These are phyloP conservation scores for Cladorrhinum sp. DNA, from an alignment of 2,329 filamentous ascomycete species.

Conservation along the genomic window DNA sequence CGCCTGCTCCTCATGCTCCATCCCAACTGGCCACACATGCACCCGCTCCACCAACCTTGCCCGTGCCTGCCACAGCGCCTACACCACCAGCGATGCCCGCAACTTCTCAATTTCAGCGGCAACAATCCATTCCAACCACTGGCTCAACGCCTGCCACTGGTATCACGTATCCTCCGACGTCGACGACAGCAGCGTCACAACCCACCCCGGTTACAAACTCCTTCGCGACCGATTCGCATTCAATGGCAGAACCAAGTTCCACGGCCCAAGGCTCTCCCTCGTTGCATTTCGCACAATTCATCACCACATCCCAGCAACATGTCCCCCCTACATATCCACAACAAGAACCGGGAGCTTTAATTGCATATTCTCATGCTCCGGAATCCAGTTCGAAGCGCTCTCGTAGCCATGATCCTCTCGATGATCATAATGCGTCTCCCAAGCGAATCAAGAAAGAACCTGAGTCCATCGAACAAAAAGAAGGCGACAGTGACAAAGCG, in stretches of 20 bases:
- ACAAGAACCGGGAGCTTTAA: neutral
- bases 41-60: neutral
- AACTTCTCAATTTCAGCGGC: neutral
- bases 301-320: neutral
- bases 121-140: neutral
- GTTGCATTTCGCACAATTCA: neutral
- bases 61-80: neutral
- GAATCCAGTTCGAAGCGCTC: conserved; percentile 25
- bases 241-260: neutral
- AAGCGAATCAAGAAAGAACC: conserved; percentile 29
- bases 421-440: conserved; percentile 5
- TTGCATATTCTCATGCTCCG: neutral
- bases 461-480: conserved; percentile 7
- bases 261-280: neutral
- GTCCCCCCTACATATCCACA: neutral
- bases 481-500: neutral
- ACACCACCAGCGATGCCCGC: conserved; percentile 7
- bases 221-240: neutral
- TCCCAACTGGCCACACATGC: neutral
- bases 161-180: neutral
- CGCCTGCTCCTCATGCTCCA: neutral
- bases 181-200: neutral
- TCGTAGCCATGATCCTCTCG: conserved; percentile 21
- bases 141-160: neutral
- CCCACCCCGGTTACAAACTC: neutral